These are phyloP conservation scores for Scenedesmus sp. DNA, from an alignment of 163 green algal species.

Conservation along the genomic window DNA sequence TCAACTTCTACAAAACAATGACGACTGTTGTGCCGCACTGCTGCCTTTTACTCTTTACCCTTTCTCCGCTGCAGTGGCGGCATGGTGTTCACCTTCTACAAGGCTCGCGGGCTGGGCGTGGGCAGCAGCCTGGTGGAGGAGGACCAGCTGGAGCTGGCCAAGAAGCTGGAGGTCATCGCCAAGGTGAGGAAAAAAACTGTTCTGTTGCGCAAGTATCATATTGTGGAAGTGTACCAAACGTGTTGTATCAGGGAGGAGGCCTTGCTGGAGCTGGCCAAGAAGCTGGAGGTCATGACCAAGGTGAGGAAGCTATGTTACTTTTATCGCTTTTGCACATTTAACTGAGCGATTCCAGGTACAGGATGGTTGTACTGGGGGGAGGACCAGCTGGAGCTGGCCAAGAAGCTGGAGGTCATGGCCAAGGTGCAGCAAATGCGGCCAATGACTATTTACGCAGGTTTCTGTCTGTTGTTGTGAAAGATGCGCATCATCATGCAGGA, in stretches of 20 bases:
- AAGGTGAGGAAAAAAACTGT: slow-evolving; percentile 49
- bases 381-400: slow-evolving; percentile 93
- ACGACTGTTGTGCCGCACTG: background rate
- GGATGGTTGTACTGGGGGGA: no score
- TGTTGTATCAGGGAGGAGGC: no score
- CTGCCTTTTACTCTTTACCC: background rate
- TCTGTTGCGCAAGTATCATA: no score
- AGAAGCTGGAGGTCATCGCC: slow-evolving; percentile 81
- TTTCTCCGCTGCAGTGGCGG: slow-evolving; percentile 78
- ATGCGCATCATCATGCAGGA: no score
- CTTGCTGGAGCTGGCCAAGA: slow-evolving; percentile 90
- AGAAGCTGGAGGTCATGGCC: slow-evolving; percentile 81
- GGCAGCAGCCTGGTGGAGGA: slow-evolving; percentile 97
- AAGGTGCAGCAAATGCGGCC: no score
- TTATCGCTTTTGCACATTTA: no score
- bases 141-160: slow-evolving; percentile 93
- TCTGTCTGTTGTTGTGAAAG: no score
- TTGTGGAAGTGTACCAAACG: no score
- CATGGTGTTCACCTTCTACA: slow-evolving; percentile 99
- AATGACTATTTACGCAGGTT: no score
- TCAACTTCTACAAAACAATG: background rate
- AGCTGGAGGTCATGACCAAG: slow-evolving; percentile 78
- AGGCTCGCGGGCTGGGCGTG: slow-evolving; percentile 89
- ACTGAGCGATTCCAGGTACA: no score
- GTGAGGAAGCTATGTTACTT: no score